Percentiles rank a stretch among this genome's conserved stretches.
phyloP scores from a whole-genome alignment of 2,329 filamentous ascomycete species.

The Didymella sp. region DNA sequence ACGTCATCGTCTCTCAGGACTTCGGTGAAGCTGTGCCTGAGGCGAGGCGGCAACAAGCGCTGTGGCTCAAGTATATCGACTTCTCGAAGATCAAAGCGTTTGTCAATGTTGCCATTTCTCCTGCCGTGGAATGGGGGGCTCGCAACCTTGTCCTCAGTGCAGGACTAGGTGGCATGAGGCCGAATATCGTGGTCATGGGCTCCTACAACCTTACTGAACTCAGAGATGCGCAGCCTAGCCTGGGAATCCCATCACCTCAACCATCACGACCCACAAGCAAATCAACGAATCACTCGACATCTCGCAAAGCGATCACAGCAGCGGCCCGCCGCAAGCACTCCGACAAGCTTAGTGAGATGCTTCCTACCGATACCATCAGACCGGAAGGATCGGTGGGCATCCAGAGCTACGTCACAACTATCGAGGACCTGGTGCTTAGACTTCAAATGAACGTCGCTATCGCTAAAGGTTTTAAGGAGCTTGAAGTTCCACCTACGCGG shows the following conservation, averaged over 20 bases:
- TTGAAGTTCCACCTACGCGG: slow-evolving; percentile 69
- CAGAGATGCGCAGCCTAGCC: slow-evolving; percentile 64
- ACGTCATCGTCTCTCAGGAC: slow-evolving; percentile 85
- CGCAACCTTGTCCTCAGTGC: slow-evolving; percentile 82
- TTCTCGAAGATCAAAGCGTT: slow-evolving; percentile 88
- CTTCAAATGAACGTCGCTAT: slow-evolving; percentile 85
- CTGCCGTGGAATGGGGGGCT: slow-evolving; percentile 82
- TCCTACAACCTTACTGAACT: slow-evolving; percentile 83
- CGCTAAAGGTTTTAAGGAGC: slow-evolving; percentile 77
- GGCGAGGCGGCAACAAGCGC: slow-evolving; percentile 78
- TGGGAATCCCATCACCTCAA: slow-evolving; percentile 62
- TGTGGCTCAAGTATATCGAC: slow-evolving; percentile 88
- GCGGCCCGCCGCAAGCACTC: slow-evolving; percentile 52
- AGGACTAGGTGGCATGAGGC: slow-evolving; percentile 84
- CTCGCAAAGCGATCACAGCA: slow-evolving; percentile 45
- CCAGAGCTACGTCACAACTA: slow-evolving; percentile 78
- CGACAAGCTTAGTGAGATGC: slow-evolving; percentile 62
- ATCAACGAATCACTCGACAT: slow-evolving; percentile 33
- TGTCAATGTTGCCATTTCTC: slow-evolving; percentile 84
- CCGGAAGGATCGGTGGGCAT: slow-evolving; percentile 72
- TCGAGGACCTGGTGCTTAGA: slow-evolving; percentile 80
- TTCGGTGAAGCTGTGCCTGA: slow-evolving; percentile 81
- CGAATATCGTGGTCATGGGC: slow-evolving; percentile 83
- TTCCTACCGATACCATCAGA: slow-evolving; percentile 74
- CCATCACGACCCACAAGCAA: slow-evolving; percentile 46